These are phyloP conservation scores for Pseudopithomyces maydicus DNA, from an alignment of 2,329 filamentous ascomycete species.

Conservation along the genomic window DNA sequence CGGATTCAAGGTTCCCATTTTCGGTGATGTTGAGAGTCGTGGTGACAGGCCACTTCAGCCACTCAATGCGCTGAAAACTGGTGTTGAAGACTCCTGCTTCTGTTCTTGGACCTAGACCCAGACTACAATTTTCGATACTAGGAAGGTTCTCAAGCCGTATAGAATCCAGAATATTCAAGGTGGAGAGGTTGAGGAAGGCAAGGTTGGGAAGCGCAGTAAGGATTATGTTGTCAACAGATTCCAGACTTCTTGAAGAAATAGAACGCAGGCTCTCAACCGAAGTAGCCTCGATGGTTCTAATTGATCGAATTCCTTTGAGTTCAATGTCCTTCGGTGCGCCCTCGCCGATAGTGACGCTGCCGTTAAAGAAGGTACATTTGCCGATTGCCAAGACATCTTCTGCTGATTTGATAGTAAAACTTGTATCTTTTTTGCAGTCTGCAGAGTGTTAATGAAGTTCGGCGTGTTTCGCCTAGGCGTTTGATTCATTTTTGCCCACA, in stretches of 20 bases:
- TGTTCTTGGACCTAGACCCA: slow-evolving; percentile 1
- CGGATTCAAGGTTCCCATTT: slow-evolving; percentile 19
- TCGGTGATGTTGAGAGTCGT: slow-evolving; percentile 18
- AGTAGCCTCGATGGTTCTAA: slow-evolving; percentile 20
- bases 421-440: slow-evolving; percentile 21
- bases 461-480: background rate
- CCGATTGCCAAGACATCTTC: slow-evolving; percentile 20
- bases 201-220: slow-evolving; percentile 25
- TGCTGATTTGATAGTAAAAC: slow-evolving; percentile 20
- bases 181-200: slow-evolving; percentile 20
- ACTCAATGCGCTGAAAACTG: slow-evolving; percentile 21
- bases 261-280: slow-evolving; percentile 17
- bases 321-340: slow-evolving; percentile 19
- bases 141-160: slow-evolving; percentile 18
- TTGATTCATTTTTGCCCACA: background rate
- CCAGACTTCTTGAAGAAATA: slow-evolving; percentile 21
- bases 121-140: slow-evolving; percentile 10
- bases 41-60: slow-evolving; percentile 27
- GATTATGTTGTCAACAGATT: slow-evolving; percentile 14
- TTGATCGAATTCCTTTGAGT: slow-evolving; percentile 19
- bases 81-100: slow-evolving; percentile 15
- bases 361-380: slow-evolving; percentile 21
- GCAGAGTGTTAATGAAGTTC: background rate
- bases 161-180: slow-evolving; percentile 19
- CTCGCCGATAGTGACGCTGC: slow-evolving; percentile 22